phyloP scores from a whole-genome alignment of 768 basidiomycete species.

The Suillus subluteus region DNA sequence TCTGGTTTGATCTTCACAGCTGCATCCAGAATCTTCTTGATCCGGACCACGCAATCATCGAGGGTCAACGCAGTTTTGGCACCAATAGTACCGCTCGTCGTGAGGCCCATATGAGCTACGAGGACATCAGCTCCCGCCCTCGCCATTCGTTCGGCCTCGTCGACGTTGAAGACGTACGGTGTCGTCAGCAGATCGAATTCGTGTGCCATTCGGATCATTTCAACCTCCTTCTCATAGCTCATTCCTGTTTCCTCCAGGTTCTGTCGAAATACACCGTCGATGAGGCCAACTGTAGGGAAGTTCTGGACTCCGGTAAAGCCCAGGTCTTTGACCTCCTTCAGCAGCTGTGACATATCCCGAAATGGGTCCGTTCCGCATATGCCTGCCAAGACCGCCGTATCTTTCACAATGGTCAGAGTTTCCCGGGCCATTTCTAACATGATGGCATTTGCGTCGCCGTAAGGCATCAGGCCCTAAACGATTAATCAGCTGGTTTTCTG shows the following conservation, averaged over 20 bases:
- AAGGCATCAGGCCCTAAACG: constrained; percentile 31
- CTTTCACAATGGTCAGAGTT: constrained; percentile 29
- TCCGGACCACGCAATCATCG: constrained; percentile 26
- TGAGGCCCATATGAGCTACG: constrained; percentile 34
- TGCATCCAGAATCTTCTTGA: constrained; percentile 23
- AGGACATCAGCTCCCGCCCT: constrained; percentile 29
- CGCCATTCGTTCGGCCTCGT: constrained; percentile 30
- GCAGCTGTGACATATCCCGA: constrained; percentile 28
- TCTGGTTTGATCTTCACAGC: constrained; percentile 22
- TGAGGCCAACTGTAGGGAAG: constrained; percentile 32
- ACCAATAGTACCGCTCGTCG: constrained; percentile 30
- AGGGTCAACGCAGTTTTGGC: constrained; percentile 27
- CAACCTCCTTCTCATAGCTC: constrained; percentile 35
- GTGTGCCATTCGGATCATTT: constrained; percentile 32
- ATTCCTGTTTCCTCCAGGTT: constrained; percentile 35
- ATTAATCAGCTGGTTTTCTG: constrained; percentile 1
- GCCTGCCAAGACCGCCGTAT: constrained; percentile 32
- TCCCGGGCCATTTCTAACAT: constrained; percentile 35
- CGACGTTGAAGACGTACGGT: constrained; percentile 32
- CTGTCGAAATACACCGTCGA: constrained; percentile 33
- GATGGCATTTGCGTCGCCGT: constrained; percentile 32
- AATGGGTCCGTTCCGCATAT: constrained; percentile 34
- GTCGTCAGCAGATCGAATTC: constrained; percentile 29
- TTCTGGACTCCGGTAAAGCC: constrained; percentile 33
- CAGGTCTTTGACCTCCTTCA: constrained; percentile 28